Percentiles rank a stretch among this genome's conserved stretches.
These are phyloP conservation scores for Mucor lusitanicus DNA, from an alignment of 371 early-diverging fungal species.

Conservation along the genomic window DNA sequence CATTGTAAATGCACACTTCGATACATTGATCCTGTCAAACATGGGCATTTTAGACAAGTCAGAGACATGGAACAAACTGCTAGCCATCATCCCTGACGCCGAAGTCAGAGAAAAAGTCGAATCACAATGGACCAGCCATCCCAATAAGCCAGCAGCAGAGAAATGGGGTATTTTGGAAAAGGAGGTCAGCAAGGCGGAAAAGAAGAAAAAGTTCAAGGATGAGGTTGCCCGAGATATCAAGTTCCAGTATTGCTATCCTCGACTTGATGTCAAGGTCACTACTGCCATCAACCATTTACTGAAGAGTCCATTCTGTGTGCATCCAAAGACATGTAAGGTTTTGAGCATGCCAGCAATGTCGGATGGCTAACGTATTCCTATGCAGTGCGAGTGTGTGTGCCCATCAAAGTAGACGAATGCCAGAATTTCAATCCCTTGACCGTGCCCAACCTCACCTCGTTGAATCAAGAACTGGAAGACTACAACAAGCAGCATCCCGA, in stretches of 20 bases:
- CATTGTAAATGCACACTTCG: slow-evolving; percentile 69
- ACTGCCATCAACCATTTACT: slow-evolving; percentile 94
- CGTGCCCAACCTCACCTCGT: slow-evolving; percentile 72
- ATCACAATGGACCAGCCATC: slow-evolving; percentile 51
- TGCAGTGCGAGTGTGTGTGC: slow-evolving; percentile 88
- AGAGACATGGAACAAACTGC: slow-evolving; percentile 71
- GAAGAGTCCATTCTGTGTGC: slow-evolving; percentile 99
- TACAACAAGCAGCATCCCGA: slow-evolving; percentile 10
- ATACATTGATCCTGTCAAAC: slow-evolving; percentile 61
- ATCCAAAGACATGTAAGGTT: slow-evolving; percentile 88
- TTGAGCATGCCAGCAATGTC: not conserved
- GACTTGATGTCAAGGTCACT: slow-evolving; percentile 96
- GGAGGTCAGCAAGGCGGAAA: slow-evolving; percentile 4
- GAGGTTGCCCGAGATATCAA: slow-evolving; percentile 67
- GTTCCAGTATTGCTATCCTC: slow-evolving; percentile 89
- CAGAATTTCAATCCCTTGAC: slow-evolving; percentile 81
- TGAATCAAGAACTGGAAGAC: slow-evolving; percentile 64
- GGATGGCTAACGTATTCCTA: not conserved
- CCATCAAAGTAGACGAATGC: slow-evolving; percentile 75
- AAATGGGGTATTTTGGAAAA: slow-evolving; percentile 59
- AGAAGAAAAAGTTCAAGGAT: slow-evolving; percentile 19
- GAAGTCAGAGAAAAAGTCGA: slow-evolving; percentile 51
- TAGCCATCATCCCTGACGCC: slow-evolving; percentile 76
- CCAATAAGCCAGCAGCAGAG: slow-evolving; percentile 43
- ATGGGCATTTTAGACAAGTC: slow-evolving; percentile 71